Evolutionary conservation across 176 grass and related monocot species (phyloP).

Genomic region (Triticum dicoccoides): DNA sequence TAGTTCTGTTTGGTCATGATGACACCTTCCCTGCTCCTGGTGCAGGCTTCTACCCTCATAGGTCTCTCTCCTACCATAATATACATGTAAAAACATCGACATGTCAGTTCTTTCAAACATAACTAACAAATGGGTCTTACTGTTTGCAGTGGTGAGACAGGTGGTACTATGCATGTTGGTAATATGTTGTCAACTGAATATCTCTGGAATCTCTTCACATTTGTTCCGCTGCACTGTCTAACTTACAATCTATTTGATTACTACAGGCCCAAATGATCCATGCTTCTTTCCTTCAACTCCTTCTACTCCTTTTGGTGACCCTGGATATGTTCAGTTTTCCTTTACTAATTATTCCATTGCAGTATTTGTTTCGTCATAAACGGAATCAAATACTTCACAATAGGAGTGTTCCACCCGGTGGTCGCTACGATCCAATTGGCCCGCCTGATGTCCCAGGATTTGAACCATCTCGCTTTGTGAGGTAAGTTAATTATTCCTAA

Average conservation of each 20-base stretch:
- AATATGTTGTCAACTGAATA: slow-evolving; percentile 26
- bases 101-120: background rate
- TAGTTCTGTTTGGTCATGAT: slow-evolving; percentile 52
- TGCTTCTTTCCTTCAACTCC: slow-evolving; percentile 69
- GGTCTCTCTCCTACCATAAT: slow-evolving; percentile 43
- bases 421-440: slow-evolving; percentile 75
- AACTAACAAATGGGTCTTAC: slow-evolving; percentile 12
- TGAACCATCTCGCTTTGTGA: slow-evolving; percentile 71
- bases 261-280: slow-evolving; percentile 72
- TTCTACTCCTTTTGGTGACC: slow-evolving; percentile 34
- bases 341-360: background rate
- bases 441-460: slow-evolving; percentile 81
- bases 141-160: slow-evolving; percentile 53
- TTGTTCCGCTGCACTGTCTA: background rate
- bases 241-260: slow-evolving; percentile 7
- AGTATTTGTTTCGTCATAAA: background rate
- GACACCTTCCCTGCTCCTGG: slow-evolving; percentile 74
- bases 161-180: slow-evolving; percentile 85
- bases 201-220: background rate
- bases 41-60: slow-evolving; percentile 74
- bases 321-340: slow-evolving; percentile 39
- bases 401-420: slow-evolving; percentile 56
- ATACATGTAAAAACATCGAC: background rate
- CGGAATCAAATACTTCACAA: slow-evolving; percentile 26
- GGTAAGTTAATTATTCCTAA: slow-evolving; percentile 37